phyloP scores from a whole-genome alignment of 78 protist species.

The Chrysochromulina tobinii region DNA sequence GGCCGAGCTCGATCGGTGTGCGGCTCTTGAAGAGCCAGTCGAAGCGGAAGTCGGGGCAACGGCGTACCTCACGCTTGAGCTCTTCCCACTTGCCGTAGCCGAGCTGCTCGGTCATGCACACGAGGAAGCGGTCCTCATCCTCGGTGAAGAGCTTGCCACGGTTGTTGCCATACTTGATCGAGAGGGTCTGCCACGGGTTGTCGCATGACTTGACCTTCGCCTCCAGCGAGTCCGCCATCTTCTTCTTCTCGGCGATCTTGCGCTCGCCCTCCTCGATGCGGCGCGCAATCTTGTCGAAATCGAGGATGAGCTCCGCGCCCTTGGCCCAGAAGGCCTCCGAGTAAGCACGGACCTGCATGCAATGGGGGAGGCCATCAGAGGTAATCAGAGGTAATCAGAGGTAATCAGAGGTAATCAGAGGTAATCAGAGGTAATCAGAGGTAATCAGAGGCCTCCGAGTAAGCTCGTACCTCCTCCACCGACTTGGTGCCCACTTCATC shows the following conservation, averaged over 20 bases:
- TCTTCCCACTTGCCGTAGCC: slow-evolving; percentile 69
- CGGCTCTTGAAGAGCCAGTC: slow-evolving; percentile 20
- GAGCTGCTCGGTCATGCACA: slow-evolving; percentile 61
- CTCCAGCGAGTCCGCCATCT: slow-evolving; percentile 41
- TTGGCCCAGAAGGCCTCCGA: slow-evolving; percentile 52
- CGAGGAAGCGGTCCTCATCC: slow-evolving; percentile 76
- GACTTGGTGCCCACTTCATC: slow-evolving; percentile 65
- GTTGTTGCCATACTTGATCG: slow-evolving; percentile 54
- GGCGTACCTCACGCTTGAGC: slow-evolving; percentile 21
- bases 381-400: no score
- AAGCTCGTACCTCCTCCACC: slow-evolving; percentile 45
- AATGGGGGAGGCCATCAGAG: no score
- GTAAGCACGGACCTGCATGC: slow-evolving; percentile 33
- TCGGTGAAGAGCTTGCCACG: slow-evolving; percentile 63
- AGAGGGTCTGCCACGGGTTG: slow-evolving; percentile 64
- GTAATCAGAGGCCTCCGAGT: background rate
- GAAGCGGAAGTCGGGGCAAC: background rate
- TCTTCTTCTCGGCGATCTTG: slow-evolving; percentile 28
- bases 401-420: no score
- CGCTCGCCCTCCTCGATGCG: slow-evolving; percentile 71
- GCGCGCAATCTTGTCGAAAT: slow-evolving; percentile 51
- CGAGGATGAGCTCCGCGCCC: slow-evolving; percentile 31
- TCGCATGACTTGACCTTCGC: slow-evolving; percentile 34
- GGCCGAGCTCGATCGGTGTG: slow-evolving; percentile 11
- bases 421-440: no score